Evolutionary conservation across 108 stramenopile genomes (phyloP).

Genomic region (Fistulifera pelliculosa): DNA sequence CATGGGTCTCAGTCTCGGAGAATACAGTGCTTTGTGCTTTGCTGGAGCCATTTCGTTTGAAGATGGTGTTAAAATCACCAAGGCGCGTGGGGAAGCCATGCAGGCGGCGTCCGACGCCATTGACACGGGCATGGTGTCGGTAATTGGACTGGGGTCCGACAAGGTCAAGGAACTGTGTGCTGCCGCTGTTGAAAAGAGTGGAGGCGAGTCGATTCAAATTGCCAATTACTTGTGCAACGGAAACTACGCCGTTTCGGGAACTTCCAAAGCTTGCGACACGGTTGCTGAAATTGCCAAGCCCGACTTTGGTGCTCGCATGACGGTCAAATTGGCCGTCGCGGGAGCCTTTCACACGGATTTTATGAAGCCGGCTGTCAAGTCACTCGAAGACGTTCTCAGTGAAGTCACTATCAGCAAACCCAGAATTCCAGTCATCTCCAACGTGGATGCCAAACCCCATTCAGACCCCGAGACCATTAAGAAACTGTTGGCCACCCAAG

Average conservation of each 20-base stretch:
- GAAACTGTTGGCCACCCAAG: constrained; percentile 91
- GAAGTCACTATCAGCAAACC: constrained; percentile 87
- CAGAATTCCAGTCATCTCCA: constrained; percentile 95
- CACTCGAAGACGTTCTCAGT: constrained; percentile 77
- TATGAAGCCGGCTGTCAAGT: constrained; percentile 89
- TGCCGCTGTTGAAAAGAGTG: constrained; percentile 68
- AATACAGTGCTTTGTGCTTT: constrained; percentile 97
- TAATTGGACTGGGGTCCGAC: constrained; percentile 89
- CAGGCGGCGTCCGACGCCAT: constrained; percentile 92
- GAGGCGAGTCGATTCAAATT: constrained; percentile 73
- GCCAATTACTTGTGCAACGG: constrained; percentile 95
- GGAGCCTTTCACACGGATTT: constrained; percentile 98
- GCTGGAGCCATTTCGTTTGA: constrained; percentile 94
- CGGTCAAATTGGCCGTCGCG: constrained; percentile 93
- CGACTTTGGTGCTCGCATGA: constrained; percentile 96
- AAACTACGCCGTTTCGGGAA: constrained; percentile 94
- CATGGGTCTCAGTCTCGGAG: constrained; percentile 92
- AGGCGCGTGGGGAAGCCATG: constrained; percentile 96
- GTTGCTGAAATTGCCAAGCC: constrained; percentile 92
- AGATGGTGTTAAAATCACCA: constrained; percentile 96
- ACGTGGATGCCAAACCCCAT: constrained; percentile 96
- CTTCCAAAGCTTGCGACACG: constrained; percentile 76
- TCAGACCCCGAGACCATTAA: constrained; percentile 92
- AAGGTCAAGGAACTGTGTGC: constrained; percentile 81
- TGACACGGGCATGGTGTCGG: constrained; percentile 92